These are phyloP conservation scores for Phylloporus sp. DNA, from an alignment of 768 basidiomycete species.

Conservation along the genomic window DNA sequence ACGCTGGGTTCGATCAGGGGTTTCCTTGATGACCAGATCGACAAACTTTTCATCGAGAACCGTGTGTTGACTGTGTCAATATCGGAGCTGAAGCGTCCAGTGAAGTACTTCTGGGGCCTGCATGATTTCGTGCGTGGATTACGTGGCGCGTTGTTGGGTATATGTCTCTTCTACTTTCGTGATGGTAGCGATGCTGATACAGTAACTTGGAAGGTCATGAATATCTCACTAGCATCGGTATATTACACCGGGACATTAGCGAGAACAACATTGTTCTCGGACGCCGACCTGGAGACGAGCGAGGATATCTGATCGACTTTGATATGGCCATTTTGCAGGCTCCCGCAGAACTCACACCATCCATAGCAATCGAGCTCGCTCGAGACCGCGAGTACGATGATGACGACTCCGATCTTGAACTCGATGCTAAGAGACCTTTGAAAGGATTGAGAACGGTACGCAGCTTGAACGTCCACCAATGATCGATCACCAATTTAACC, in stretches of 20 bases:
- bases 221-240: constrained; percentile 5
- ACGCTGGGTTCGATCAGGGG: not conserved
- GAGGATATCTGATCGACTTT: constrained; percentile 32
- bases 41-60: not conserved
- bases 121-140: not conserved
- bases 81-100: not conserved
- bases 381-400: too few species aligned
- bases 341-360: not conserved
- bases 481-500: not conserved
- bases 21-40: not conserved
- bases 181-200: not conserved
- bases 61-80: not conserved
- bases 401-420: not conserved
- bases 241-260: not conserved
- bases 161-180: not conserved
- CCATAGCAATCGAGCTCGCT: not conserved
- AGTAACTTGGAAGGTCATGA: constrained; percentile 6
- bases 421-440: not conserved
- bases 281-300: constrained; percentile 2
- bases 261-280: constrained; percentile 27
- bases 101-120: not conserved
- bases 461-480: not conserved
- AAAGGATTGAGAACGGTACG: not conserved
- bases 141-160: not conserved
- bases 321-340: constrained; percentile 16